Base-by-base conservation (phyloP, 306 rosid species). In the Nissolia schottii region DNA sequence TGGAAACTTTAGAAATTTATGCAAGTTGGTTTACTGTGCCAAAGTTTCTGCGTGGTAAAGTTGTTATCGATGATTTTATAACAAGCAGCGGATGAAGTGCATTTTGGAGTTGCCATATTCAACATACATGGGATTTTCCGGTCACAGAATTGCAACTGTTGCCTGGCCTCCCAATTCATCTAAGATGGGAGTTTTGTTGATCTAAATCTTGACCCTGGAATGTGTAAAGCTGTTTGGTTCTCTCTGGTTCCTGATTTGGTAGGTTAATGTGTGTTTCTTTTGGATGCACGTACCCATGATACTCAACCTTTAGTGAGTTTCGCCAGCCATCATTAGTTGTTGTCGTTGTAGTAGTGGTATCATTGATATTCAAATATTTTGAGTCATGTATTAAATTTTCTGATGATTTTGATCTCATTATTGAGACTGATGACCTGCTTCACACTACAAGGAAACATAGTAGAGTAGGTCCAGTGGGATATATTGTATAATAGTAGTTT, bases 201-300 rank as follows among this genome's bases (percentile, higher is more conserved):
- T 74, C 85, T 79, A 70, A 81, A 73, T 67, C 27, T 54, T 15
- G 73, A 32, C 74, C 28, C 51, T 45, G 32, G 43, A n/a, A 59
- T 20, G 23, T 48, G 24, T 43, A 18, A n/a, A 18, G 14, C 15
- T 20, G 60, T 59, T 59, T 48, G 6, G 55, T 16, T 56, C 13
- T 14, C 61, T 14, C 2, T 31, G 15, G 56, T 65, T 55, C 40
- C 13, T 22, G 66, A 24, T 56, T 57, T 67, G 55, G 62, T 76
- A 35, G 5, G 7, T 19, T 13, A 34, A 23, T 48, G 29, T 59
- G 40, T 58, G 20, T 35, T 34, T 48, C 29, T 48, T 59, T 68
- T 51, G 70, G 48, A 37, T n/a, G 13, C 49, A 37, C n/a, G 13
- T 46, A 6, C 23, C 70, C 24, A 19, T 28, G 66, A 75, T 54